These are phyloP conservation scores for Cystobasidium slooffiae DNA, from an alignment of 1,284 basidiomycete genomes.

Conservation along the genomic window DNA sequence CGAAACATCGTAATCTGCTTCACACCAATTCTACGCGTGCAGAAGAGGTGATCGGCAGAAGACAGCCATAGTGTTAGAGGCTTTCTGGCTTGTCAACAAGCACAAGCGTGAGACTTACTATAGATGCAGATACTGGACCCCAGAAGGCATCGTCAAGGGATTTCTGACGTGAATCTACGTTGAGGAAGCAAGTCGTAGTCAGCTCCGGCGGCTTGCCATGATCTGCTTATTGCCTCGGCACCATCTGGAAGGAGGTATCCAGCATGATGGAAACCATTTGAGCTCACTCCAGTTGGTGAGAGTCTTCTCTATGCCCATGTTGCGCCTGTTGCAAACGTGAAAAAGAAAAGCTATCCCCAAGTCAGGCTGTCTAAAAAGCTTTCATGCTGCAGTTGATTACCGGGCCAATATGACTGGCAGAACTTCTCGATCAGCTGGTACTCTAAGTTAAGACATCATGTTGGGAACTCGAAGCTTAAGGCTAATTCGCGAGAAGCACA, in stretches of 20 bases:
- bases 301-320: slow-evolving; percentile 27
- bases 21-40: slow-evolving; percentile 36
- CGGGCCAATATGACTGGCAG: no score
- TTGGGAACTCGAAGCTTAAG: no score
- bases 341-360: neutral
- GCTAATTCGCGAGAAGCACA: no score
- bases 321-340: neutral
- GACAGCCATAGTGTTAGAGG: neutral
- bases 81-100: neutral
- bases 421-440: no score
- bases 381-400: no score
- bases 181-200: neutral
- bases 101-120: neutral
- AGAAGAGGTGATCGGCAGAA: slow-evolving; percentile 12
- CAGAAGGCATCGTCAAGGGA: slow-evolving; percentile 39
- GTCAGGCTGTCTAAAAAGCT: neutral
- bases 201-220: neutral
- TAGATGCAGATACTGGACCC: slow-evolving; percentile 42
- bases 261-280: neutral
- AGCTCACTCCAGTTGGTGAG: slow-evolving; percentile 42
- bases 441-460: no score
- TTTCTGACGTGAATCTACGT: slow-evolving; percentile 26
- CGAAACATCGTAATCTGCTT: slow-evolving; percentile 42
- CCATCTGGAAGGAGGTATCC: neutral
- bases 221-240: no score